Percentiles rank a stretch among this genome's conserved stretches.
Conservation (phyloP, 306 rosid genomes). For the Glycyrrhiza uralensis region DNA sequence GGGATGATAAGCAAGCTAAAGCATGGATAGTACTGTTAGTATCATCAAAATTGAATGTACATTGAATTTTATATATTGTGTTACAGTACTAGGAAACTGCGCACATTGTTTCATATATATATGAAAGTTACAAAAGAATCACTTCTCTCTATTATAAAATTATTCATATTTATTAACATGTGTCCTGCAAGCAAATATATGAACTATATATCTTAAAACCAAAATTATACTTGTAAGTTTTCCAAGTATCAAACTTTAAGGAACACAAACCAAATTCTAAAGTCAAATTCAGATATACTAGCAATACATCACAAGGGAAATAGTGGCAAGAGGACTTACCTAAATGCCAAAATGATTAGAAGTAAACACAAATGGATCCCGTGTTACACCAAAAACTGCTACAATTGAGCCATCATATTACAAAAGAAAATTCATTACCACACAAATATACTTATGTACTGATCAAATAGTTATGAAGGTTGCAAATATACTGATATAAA, state of each 20-base stretch:
- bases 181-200: constrained; percentile 1
- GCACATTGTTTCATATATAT: no score
- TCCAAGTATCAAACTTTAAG: neutral
- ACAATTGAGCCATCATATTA: constrained; percentile 88
- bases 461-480: no score
- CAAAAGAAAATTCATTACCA: neutral
- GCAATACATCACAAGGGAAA: neutral
- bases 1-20: no score
- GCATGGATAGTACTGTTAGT: no score
- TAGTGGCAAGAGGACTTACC: constrained; percentile 51
- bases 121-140: constrained; percentile 14
- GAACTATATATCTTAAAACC: neutral
- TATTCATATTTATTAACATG: neutral
- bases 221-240: constrained; percentile 2
- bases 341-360: constrained; percentile 89
- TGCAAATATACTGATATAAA: no score
- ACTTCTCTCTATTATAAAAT: neutral
- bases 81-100: no score
- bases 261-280: neutral
- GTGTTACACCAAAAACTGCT: constrained; percentile 92
- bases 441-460: no score
- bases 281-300: neutral
- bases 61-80: no score
- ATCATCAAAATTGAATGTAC: no score
- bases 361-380: constrained; percentile 88